Conservation (phyloP, 768 basidiomycete genomes). For the Cystofilobasidium capitatum region DNA sequence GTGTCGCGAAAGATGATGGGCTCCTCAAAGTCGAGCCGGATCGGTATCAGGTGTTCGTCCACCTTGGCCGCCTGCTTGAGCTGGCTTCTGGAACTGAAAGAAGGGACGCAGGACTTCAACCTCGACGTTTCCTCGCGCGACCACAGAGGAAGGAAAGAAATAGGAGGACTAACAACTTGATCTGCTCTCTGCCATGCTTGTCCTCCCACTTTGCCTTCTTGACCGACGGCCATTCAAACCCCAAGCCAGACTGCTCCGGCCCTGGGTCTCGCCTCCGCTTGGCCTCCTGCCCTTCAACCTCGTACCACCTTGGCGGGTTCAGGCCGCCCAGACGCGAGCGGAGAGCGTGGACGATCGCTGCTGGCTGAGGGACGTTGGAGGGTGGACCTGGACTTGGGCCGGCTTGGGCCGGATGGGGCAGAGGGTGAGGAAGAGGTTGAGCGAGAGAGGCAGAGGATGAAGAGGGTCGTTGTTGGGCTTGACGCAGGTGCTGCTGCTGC, state of each 20-base stretch:
- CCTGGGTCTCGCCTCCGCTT: constrained; percentile 41
- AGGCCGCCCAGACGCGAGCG: constrained; percentile 43
- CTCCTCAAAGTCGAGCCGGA: constrained; percentile 94
- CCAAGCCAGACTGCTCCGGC: constrained; percentile 45
- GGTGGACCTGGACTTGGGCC: constrained; percentile 49
- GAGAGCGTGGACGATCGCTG: constrained; percentile 37
- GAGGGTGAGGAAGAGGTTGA: too few species aligned
- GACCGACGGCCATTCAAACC: constrained; percentile 49
- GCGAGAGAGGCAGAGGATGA: background rate
- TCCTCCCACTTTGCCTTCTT: constrained; percentile 43
- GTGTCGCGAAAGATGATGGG: constrained; percentile 89
- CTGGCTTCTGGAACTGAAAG: constrained; percentile 36
- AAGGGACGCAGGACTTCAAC: constrained; percentile 16
- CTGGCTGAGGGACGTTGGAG: constrained; percentile 26
- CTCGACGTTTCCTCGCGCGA: constrained; percentile 28
- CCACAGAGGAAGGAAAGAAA: constrained; percentile 21
- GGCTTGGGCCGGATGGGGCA: constrained; percentile 60
- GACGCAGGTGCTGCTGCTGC: constrained; percentile 29
- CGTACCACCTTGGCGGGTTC: constrained; percentile 53
- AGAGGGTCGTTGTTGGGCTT: constrained; percentile 9
- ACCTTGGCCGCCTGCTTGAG: constrained; percentile 38
- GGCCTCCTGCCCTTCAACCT: constrained; percentile 46
- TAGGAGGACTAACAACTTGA: constrained; percentile 58
- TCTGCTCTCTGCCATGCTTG: constrained; percentile 46
- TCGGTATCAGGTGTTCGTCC: constrained; percentile 75